These are phyloP conservation scores for Lipomyces oligophaga DNA, from an alignment of 805 yeast genomes.

Conservation along the genomic window DNA sequence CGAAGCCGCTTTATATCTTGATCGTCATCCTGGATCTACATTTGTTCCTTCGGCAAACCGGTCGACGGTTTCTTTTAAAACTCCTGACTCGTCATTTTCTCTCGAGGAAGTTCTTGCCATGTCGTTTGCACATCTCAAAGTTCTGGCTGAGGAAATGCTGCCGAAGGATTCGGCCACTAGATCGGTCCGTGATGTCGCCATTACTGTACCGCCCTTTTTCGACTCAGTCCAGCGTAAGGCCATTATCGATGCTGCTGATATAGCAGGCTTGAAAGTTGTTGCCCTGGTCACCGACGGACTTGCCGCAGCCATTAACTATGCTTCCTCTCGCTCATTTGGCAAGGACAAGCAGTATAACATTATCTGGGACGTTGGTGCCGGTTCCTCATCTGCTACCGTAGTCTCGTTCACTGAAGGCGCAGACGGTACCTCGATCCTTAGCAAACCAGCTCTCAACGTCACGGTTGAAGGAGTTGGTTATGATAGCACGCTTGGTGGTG, in stretches of 20 bases:
- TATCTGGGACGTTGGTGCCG: slow-evolving; percentile 90
- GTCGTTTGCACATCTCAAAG: slow-evolving; percentile 63
- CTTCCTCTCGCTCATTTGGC: slow-evolving; percentile 51
- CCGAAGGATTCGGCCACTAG: slow-evolving; percentile 47
- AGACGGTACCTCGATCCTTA: slow-evolving; percentile 12
- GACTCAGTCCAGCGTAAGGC: slow-evolving; percentile 64
- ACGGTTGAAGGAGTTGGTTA: slow-evolving; percentile 70
- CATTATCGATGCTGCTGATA: slow-evolving; percentile 62
- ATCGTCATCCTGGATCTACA: slow-evolving; percentile 59
- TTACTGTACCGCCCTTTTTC: slow-evolving; percentile 75
- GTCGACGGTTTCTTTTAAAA: slow-evolving; percentile 53
- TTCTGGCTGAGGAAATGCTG: slow-evolving; percentile 62
- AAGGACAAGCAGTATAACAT: slow-evolving; percentile 56
- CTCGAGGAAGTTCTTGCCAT: slow-evolving; percentile 83
- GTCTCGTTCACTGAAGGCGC: slow-evolving; percentile 54
- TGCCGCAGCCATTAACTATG: slow-evolving; percentile 84
- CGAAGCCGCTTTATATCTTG: slow-evolving; percentile 46
- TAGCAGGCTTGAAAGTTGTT: slow-evolving; percentile 62
- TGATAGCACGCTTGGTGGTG: slow-evolving; percentile 72
- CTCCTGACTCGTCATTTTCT: slow-evolving; percentile 49
- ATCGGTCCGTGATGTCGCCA: slow-evolving; percentile 59
- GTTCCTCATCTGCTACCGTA: slow-evolving; percentile 83
- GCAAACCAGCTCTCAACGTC: slow-evolving; percentile 39
- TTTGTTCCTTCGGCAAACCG: slow-evolving; percentile 44
- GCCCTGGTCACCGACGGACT: slow-evolving; percentile 83